Evolutionary conservation across 176 grass and related monocot genomes (phyloP).

Genomic region (Microstegium vimineum): DNA sequence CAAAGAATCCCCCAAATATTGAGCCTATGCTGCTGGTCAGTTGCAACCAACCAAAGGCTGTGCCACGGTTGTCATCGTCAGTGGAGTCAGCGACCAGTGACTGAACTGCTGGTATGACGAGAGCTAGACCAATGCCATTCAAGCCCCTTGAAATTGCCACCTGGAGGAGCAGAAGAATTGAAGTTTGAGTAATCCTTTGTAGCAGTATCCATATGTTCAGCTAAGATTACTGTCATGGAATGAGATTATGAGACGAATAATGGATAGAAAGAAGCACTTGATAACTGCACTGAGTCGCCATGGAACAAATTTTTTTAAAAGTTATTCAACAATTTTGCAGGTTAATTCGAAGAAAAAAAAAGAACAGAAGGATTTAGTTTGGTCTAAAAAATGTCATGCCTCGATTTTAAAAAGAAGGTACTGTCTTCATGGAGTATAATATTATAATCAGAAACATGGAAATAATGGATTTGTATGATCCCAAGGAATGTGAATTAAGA

Average conservation of each 20-base stretch:
- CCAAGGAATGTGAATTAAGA: neutral
- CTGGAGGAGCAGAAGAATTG: neutral
- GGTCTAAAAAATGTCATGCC: neutral
- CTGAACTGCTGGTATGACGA: slow-evolving; percentile 62
- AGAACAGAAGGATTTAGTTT: neutral
- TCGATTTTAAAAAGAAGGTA: neutral
- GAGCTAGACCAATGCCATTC: slow-evolving; percentile 71
- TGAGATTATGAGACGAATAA: neutral
- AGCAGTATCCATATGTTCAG: neutral
- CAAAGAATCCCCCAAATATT: slow-evolving; percentile 57
- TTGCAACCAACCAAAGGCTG: slow-evolving; percentile 66
- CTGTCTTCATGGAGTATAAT: neutral
- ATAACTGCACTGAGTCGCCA: neutral
- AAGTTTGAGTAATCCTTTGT: neutral
- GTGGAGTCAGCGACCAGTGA: slow-evolving; percentile 71
- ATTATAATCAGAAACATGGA: neutral
- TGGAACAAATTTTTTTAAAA: neutral
- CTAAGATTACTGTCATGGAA: neutral
- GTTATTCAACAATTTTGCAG: neutral
- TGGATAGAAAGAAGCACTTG: neutral
- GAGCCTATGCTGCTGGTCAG: slow-evolving; percentile 66
- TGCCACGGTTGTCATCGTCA: slow-evolving; percentile 51
- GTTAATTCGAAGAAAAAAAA: neutral
- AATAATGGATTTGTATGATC: neutral
- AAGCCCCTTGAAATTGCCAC: slow-evolving; percentile 73